Base-by-base conservation (phyloP, 495 filamentous ascomycete genomes). In the Penicillium silybi region DNA sequence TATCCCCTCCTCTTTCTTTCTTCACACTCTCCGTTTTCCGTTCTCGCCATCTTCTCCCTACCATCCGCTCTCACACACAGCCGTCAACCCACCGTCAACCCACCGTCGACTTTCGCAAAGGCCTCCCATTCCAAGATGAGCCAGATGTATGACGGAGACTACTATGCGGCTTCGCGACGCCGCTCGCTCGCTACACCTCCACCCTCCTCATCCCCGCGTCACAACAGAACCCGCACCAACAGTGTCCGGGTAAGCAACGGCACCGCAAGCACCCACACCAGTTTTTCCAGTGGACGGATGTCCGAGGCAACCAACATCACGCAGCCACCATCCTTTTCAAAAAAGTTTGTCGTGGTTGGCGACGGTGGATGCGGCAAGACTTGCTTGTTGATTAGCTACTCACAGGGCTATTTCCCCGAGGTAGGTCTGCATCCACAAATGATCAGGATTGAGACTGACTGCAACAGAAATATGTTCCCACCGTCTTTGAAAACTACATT, bases 401-500 rank as follows among this genome's bases (percentile, higher is more conserved):
- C 90, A 54, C 89, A 96, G 77, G 93, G 93, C 11, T 93, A 95
- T 69, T 98, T 98, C 67, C 93, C 93, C 69, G 95, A 98, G 87
- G 93, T 96, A 77, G 61, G 26, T 43, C 3, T 26, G 16, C 18
- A 22, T 11, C 20, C 10, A 3, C 6, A 6, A 4, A 7, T 41
- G 10, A 15, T 15, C n/a, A 35, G 29, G 39, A 22, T 41, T 49
- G 39, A 37, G 46, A 49, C 56, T 62, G 41, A 64, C 32, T 39
- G 23, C 38, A 26, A 23, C 47, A 98, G 93, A 98, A 97, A 97
- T 98, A 98, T 65, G 92, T 98, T 44, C 93, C 93, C 2, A 98
- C 93, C 0, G 93, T 98, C 53, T 98, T 98, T 66, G 93, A 98
- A 65, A 98, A 98, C 75, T 98, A 98, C 79, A 97, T 97, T 72